Percentiles rank a stretch among this genome's conserved stretches.
Conservation (phyloP, 2,329 filamentous ascomycete species). For the Myriosclerotinia scirpicola region DNA sequence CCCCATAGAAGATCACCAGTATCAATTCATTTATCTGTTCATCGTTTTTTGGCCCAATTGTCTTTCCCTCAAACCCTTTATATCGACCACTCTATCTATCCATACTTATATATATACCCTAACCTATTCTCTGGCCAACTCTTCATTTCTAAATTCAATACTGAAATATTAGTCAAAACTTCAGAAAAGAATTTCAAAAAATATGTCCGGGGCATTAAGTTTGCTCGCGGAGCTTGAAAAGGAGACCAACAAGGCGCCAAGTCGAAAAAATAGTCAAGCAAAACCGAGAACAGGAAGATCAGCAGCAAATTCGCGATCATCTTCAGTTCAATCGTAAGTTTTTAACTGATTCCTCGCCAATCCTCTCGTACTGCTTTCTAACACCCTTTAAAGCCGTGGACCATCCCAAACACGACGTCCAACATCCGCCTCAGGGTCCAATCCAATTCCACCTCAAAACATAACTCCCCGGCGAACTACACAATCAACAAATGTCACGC, state of each 20-base stretch:
- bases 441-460: constrained; percentile 11
- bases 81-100: background rate
- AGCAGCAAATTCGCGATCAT: constrained; percentile 20
- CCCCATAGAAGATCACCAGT: background rate
- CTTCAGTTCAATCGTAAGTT: constrained; percentile 22
- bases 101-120: background rate
- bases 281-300: constrained; percentile 14
- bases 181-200: background rate
- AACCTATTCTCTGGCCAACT: background rate
- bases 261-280: constrained; percentile 18
- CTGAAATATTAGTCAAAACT: background rate
- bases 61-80: background rate
- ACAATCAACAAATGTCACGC: constrained; percentile 21
- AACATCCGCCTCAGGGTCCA: constrained; percentile 4
- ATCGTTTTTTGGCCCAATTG: constrained; percentile 10
- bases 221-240: constrained; percentile 20
- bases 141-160: background rate
- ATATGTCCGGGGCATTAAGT: constrained; percentile 17
- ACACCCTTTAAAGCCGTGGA: background rate
- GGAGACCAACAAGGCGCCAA: constrained; percentile 14
- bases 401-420: constrained; percentile 11
- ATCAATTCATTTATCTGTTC: constrained; percentile 7
- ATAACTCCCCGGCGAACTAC: constrained; percentile 5
- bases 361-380: background rate
- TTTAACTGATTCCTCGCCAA: background rate